phyloP scores from a whole-genome alignment of 108 stramenopile genomes.

The Schizochytrium sp. region DNA sequence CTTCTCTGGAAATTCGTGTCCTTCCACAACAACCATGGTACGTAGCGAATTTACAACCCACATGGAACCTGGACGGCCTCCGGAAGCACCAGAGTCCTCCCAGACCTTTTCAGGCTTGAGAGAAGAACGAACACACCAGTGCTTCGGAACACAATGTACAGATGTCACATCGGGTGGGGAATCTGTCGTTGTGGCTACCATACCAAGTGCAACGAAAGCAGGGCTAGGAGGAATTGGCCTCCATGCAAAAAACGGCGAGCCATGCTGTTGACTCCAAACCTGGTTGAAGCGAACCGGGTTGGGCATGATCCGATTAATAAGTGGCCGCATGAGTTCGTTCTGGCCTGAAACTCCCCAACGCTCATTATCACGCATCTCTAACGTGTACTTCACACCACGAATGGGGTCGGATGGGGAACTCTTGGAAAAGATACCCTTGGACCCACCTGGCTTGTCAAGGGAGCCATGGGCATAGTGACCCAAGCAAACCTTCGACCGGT shows the following conservation, averaged over 20 bases:
- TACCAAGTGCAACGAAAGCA: slow-evolving; percentile 74
- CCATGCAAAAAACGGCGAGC: slow-evolving; percentile 73
- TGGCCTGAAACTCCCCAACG: slow-evolving; percentile 64
- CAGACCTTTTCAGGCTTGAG: slow-evolving; percentile 71
- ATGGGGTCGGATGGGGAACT: neutral
- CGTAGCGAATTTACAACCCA: slow-evolving; percentile 50
- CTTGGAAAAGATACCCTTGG: slow-evolving; percentile 39
- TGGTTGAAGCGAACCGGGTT: slow-evolving; percentile 75
- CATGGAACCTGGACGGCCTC: slow-evolving; percentile 35
- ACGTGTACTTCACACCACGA: slow-evolving; percentile 22
- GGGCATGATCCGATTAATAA: slow-evolving; percentile 69
- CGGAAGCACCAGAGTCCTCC: slow-evolving; percentile 46
- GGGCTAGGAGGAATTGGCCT: slow-evolving; percentile 73
- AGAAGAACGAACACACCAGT: slow-evolving; percentile 69
- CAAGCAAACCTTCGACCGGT: slow-evolving; percentile 68
- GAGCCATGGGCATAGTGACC: slow-evolving; percentile 72
- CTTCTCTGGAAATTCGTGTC: slow-evolving; percentile 42
- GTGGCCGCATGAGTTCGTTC: slow-evolving; percentile 65
- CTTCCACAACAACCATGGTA: slow-evolving; percentile 13
- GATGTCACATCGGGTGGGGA: slow-evolving; percentile 68
- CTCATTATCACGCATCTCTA: slow-evolving; percentile 75
- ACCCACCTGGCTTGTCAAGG: slow-evolving; percentile 65
- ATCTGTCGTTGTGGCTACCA: slow-evolving; percentile 72
- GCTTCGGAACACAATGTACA: slow-evolving; percentile 73
- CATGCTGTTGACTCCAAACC: slow-evolving; percentile 71